Evolutionary conservation across 1,284 basidiomycete species (phyloP).

Genomic region (Marasmius oreades): DNA sequence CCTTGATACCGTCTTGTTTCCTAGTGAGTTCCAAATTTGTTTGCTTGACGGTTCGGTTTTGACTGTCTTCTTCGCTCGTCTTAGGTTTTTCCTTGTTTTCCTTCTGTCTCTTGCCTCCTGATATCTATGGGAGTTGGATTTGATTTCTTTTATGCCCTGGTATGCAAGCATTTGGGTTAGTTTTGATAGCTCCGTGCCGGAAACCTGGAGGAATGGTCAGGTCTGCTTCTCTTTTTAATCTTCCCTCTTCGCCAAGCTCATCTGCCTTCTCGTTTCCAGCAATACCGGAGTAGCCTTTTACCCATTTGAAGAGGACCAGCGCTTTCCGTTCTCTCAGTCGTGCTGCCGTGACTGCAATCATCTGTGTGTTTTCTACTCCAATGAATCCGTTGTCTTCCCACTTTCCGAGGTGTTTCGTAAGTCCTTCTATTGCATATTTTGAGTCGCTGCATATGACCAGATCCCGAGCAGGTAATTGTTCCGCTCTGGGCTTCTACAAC

Average conservation of each 20-base stretch:
- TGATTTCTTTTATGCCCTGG: slow-evolving; percentile 16
- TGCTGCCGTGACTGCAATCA: slow-evolving; percentile 7
- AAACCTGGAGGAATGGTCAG: slow-evolving; percentile 5
- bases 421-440: slow-evolving; percentile 10
- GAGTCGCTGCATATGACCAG: slow-evolving; percentile 16
- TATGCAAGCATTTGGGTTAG: slow-evolving; percentile 27
- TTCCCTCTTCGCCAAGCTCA: slow-evolving; percentile 16
- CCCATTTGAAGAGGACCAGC: slow-evolving; percentile 14
- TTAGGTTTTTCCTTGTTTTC: slow-evolving; percentile 3
- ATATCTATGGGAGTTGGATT: neutral
- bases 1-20: slow-evolving; percentile 20
- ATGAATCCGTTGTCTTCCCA: slow-evolving; percentile 20
- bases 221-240: slow-evolving; percentile 7
- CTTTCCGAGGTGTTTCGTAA: slow-evolving; percentile 10
- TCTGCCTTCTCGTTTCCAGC: slow-evolving; percentile 22
- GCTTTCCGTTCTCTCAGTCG: slow-evolving; percentile 8
- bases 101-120: neutral
- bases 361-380: slow-evolving; percentile 2
- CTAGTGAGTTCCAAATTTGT: slow-evolving; percentile 23
- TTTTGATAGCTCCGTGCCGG: slow-evolving; percentile 21
- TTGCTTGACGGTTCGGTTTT: no score
- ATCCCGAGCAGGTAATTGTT: no score
- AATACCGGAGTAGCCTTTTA: slow-evolving; percentile 19
- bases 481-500: no score
- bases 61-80: neutral